Conservation (phyloP, 106 monocot species). For the Acorus gramineus region DNA sequence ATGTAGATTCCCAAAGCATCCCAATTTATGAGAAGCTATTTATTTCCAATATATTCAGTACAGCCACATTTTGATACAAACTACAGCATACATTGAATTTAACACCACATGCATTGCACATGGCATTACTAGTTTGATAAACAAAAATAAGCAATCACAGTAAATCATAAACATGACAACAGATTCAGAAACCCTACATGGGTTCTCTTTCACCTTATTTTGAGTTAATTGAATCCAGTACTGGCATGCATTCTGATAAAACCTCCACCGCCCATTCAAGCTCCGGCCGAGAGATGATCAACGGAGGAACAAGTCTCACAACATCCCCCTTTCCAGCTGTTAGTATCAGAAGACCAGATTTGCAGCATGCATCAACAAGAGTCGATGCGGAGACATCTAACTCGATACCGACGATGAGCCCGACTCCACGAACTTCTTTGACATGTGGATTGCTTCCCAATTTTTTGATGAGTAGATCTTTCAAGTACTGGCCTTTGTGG, state of each 20-base stretch:
- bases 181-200: background rate
- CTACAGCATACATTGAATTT: too few species aligned
- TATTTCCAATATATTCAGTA: too few species aligned
- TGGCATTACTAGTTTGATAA: too few species aligned
- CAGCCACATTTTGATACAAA: too few species aligned
- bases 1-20: too few species aligned
- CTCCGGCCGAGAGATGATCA: conserved; percentile 72
- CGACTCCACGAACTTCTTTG: conserved; percentile 66
- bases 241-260: conserved; percentile 43
- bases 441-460: conserved; percentile 40
- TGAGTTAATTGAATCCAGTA: conserved; percentile 25
- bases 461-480: conserved; percentile 43
- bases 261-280: conserved; percentile 54
- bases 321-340: conserved; percentile 83
- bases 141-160: too few species aligned
- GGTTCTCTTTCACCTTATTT: background rate
- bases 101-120: too few species aligned
- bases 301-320: conserved; percentile 72
- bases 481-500: conserved; percentile 56
- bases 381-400: conserved; percentile 56
- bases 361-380: conserved; percentile 53
- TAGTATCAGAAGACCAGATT: conserved; percentile 66
- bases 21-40: too few species aligned
- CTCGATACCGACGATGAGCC: conserved; percentile 75
- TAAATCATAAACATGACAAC: background rate